Evolutionary conservation across 306 rosid genomes (phyloP).

Genomic region (Cicer bijugum): DNA sequence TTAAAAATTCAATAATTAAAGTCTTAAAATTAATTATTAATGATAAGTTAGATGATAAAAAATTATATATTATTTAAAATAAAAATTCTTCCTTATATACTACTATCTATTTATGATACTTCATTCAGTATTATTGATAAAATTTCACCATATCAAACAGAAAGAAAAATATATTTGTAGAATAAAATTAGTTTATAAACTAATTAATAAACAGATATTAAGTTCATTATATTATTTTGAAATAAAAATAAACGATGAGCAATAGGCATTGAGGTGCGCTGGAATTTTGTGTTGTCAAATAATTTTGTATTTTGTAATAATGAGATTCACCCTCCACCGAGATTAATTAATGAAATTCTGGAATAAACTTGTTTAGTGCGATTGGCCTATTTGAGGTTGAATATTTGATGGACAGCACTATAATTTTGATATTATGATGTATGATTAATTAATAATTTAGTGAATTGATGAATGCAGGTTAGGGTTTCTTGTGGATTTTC

Average conservation of each 20-base stretch:
- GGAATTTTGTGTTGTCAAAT: conserved; percentile 43
- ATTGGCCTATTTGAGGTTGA: background rate
- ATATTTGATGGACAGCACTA: background rate
- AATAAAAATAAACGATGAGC: background rate
- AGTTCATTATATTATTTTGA: background rate
- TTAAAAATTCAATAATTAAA: background rate
- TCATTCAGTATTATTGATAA: background rate
- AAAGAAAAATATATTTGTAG: background rate
- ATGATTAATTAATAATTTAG: too few species aligned
- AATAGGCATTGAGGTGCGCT: conserved; percentile 3
- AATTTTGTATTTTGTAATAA: conserved; percentile 38
- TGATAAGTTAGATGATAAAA: too few species aligned
- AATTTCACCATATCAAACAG: background rate
- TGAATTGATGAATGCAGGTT: conserved; percentile 56
- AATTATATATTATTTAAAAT: too few species aligned
- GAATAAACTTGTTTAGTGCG: conserved; percentile 33
- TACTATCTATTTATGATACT: background rate
- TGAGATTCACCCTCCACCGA: conserved; percentile 32
- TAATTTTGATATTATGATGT: too few species aligned
- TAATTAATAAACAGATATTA: background rate
- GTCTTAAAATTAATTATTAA: background rate
- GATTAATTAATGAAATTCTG: conserved; percentile 3
- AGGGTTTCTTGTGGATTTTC: conserved; percentile 92
- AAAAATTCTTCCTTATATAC: too few species aligned
- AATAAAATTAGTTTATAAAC: background rate